Base-by-base conservation (phyloP, 75 land plant species). In the Pseudotsuga menziesii region DNA sequence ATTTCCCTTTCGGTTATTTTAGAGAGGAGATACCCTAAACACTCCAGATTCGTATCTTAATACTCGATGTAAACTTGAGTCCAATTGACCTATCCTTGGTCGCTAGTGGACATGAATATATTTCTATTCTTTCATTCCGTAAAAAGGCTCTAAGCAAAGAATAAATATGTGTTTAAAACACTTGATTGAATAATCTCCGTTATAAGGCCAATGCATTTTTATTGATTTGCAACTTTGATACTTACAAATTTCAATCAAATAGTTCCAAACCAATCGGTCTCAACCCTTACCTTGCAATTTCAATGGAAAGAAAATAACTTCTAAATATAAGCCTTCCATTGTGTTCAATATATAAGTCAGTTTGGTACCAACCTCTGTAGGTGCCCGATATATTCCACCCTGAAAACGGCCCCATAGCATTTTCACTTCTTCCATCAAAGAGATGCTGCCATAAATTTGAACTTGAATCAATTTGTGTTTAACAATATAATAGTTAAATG, bases 341-440 rank as follows among this genome's bases (percentile, higher is more conserved):
- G 29, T 20, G 52, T 16, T 32, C 41, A 48, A 44, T 20, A 52
- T 14, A 78, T 23, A 8, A 39, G 56, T 29, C 32, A 54, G n/a
- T 16, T 15, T 19, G 44, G n/a, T 15, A 75, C 87, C 56, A 48
- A 95, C 98, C 98, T 89, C 82, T 91, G 78, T 93, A 96, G 8
- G 94, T 93, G 71, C 98, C 98, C 11, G 98, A 90, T 73, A 96
- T 91, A 63, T 96, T 96, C 89, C 98, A 88, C 79, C 76, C 70
- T 6, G 91, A 87, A 87, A 84, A 96, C 14, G 90, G 82, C 61
- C 91, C 91, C 75, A 89, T 12, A 56, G 83, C 92, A 67, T 73
- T 84, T 12, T 87, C 92, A 79, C 85, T 83, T 75, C 88, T 91
- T 77, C 78, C 88, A 20, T 48, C 63, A 26, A 76, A 60, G 35